These are phyloP conservation scores for Monosporascus cannonballus DNA, from an alignment of 2,329 filamentous ascomycete species.

Conservation along the genomic window DNA sequence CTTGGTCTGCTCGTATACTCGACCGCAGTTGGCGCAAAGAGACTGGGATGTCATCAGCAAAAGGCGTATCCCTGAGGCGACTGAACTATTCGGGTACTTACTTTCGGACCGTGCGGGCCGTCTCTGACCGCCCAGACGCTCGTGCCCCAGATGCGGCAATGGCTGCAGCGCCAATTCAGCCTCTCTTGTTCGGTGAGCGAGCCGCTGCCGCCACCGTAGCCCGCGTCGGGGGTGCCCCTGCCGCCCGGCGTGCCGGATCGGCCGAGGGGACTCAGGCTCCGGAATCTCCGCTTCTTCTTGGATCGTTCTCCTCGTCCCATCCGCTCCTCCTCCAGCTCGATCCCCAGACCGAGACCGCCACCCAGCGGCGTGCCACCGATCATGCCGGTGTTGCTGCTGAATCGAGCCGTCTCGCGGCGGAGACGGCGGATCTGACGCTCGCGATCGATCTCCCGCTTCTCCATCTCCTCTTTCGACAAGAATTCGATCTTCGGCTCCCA, in stretches of 20 bases:
- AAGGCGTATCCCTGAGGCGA: conserved; percentile 2
- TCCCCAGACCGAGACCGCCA: conserved; percentile 42
- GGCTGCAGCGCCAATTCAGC: conserved; percentile 76
- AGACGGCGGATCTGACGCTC: conserved; percentile 85
- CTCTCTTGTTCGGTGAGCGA: conserved; percentile 72
- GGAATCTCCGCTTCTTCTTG: conserved; percentile 91
- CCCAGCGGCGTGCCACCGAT: conserved; percentile 64
- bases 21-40: conserved; percentile 89
- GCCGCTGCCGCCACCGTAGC: conserved; percentile 61
- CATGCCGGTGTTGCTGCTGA: conserved; percentile 81
- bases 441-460: conserved; percentile 90
- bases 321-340: conserved; percentile 64
- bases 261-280: conserved; percentile 77
- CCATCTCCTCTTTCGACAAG: conserved; percentile 91
- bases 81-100: conserved; percentile 37
- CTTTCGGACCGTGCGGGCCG: conserved; percentile 76
- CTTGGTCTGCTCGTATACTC: conserved; percentile 81
- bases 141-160: conserved; percentile 82
- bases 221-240: conserved; percentile 75
- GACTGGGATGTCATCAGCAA: conserved; percentile 43
- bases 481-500: conserved; percentile 80
- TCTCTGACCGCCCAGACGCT: conserved; percentile 94
- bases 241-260: conserved; percentile 61
- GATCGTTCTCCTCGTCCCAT: conserved; percentile 89
- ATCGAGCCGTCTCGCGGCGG: conserved; percentile 84